Evolutionary conservation across 805 yeast species (phyloP).

Genomic region (Kluyveromyces aestuarii): DNA sequence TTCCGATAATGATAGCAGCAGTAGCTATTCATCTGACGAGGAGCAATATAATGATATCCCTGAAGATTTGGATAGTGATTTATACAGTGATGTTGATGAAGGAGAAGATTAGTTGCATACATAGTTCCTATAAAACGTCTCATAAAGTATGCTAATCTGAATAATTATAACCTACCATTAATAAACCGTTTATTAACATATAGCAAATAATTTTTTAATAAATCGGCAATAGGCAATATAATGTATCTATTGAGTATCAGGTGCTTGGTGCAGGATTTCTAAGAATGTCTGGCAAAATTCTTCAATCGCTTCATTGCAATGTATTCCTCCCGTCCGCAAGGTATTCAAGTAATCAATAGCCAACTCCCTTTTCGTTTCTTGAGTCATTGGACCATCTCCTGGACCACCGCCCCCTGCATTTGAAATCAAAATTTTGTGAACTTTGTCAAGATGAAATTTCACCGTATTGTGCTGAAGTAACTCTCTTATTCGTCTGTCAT

Average conservation of each 20-base stretch:
- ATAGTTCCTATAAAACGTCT: not conserved
- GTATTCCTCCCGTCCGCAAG: constrained; percentile 48
- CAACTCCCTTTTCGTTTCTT: constrained; percentile 37
- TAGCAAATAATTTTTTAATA: no score
- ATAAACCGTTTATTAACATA: no score
- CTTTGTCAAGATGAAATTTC: constrained; percentile 45
- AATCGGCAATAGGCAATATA: no score
- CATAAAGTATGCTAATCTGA: no score
- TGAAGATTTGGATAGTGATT: constrained; percentile 39
- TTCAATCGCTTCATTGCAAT: constrained; percentile 52
- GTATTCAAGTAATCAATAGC: constrained; percentile 51
- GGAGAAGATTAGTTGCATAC: constrained; percentile 3
- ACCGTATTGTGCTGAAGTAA: constrained; percentile 39
- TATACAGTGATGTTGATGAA: constrained; percentile 35
- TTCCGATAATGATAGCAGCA: constrained; percentile 9
- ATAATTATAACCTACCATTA: no score
- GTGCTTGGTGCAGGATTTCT: constrained; percentile 3
- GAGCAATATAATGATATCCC: constrained; percentile 35
- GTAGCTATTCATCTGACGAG: constrained; percentile 12
- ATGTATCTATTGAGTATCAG: not conserved
- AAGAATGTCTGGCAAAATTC: constrained; percentile 41
- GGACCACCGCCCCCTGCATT: constrained; percentile 11
- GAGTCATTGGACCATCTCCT: constrained; percentile 17
- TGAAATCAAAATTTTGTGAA: constrained; percentile 35
- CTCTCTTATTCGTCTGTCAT: constrained; percentile 34